A percentile compares a stretch with the other conserved stretches of the same genome.
These are phyloP conservation scores for Hirschioporus abietinus DNA, from an alignment of 768 basidiomycete species.

Conservation along the genomic window DNA sequence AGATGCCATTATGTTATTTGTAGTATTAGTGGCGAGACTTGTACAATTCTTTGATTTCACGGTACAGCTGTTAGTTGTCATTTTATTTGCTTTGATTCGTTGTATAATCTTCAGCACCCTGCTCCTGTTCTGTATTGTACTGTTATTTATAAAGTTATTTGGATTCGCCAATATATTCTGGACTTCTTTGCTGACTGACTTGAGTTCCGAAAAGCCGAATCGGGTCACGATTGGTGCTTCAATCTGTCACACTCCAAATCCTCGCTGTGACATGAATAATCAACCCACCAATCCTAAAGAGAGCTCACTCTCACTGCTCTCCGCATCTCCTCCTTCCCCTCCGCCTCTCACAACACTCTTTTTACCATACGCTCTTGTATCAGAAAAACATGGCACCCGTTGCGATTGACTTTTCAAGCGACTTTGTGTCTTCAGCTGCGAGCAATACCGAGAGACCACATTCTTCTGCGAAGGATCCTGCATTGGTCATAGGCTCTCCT, in stretches of 20 bases:
- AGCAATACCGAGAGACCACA: conserved; percentile 7
- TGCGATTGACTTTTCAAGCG: conserved; percentile 8
- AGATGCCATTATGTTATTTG: background rate
- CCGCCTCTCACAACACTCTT: background rate
- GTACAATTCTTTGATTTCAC: no score
- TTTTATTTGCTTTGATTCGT: background rate
- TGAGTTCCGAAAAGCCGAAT: background rate
- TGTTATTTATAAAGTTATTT: background rate
- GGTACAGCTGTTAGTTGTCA: background rate
- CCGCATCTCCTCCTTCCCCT: background rate
- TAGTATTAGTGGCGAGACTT: background rate
- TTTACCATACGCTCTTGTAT: conserved; percentile 13
- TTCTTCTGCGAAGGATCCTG: conserved; percentile 34
- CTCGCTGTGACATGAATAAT: background rate
- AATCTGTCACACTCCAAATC: background rate
- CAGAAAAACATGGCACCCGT: conserved; percentile 16
- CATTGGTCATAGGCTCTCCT: conserved; percentile 74
- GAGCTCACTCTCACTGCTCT: background rate
- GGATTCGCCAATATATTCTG: background rate
- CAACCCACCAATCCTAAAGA: background rate
- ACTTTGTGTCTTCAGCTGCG: background rate
- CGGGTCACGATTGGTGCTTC: background rate
- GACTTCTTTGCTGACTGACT: background rate
- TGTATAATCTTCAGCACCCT: background rate
- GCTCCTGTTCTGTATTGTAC: background rate